phyloP scores from a whole-genome alignment of 2,329 filamentous ascomycete species.

The Cryphonectria nitschkei region DNA sequence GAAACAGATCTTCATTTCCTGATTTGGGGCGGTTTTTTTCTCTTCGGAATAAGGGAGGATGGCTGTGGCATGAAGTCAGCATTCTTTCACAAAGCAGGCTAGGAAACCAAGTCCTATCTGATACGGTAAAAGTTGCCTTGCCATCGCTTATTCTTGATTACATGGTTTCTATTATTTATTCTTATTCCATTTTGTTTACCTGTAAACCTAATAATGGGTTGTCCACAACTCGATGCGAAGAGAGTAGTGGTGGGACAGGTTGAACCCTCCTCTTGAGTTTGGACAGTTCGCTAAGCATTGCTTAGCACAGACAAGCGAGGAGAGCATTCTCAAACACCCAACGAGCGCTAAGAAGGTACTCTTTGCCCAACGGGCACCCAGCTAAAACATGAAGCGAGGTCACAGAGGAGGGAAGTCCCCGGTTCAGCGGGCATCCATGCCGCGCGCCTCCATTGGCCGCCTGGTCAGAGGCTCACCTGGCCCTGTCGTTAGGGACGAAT shows the following conservation, averaged over 20 bases:
- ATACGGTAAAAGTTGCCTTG: slow-evolving; percentile 1
- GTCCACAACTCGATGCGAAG: background rate
- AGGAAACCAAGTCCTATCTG: background rate
- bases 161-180: background rate
- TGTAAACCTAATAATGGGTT: background rate
- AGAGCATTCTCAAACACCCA: slow-evolving; percentile 9
- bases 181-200: no score
- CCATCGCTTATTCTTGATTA: background rate
- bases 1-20: background rate
- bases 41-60: background rate
- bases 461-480: slow-evolving; percentile 18
- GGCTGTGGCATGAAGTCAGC: background rate
- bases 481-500: slow-evolving; percentile 8
- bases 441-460: slow-evolving; percentile 18
- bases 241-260: background rate
- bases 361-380: background rate
- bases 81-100: background rate
- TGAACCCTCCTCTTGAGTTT: background rate
- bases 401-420: background rate
- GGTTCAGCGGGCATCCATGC: background rate
- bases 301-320: slow-evolving; percentile 14
- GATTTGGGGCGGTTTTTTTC: background rate
- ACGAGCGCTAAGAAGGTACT: background rate
- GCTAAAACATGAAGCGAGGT: slow-evolving; percentile 10
- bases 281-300: background rate